phyloP scores from a whole-genome alignment of 2,329 filamentous ascomycete species.

The Calonectria pauciramosa region DNA sequence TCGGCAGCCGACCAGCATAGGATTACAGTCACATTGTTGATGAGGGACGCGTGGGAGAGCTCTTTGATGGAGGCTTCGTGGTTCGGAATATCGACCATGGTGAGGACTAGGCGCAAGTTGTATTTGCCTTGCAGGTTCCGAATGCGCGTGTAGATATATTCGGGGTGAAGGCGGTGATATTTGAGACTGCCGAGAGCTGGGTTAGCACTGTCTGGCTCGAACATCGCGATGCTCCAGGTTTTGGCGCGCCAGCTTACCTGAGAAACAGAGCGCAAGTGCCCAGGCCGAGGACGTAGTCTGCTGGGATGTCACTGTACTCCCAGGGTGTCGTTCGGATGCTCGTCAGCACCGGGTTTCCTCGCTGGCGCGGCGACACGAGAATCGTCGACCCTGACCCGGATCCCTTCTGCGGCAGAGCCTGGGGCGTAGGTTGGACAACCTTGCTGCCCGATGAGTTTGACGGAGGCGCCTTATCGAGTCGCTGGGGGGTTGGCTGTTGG shows the following conservation, averaged over 20 bases:
- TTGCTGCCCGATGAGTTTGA: conserved; percentile 60
- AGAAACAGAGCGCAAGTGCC: conserved; percentile 95
- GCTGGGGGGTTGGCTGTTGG: conserved; percentile 67
- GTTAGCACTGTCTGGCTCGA: conserved; percentile 12
- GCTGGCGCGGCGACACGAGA: conserved; percentile 90
- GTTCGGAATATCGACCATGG: conserved; percentile 95
- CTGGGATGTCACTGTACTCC: conserved; percentile 98
- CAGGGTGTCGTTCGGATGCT: conserved; percentile 86
- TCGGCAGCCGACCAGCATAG: conserved; percentile 96
- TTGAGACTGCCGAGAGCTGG: conserved; percentile 73
- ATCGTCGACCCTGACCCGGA: conserved; percentile 78
- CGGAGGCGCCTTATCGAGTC: conserved; percentile 66
- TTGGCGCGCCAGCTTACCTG: conserved; percentile 57
- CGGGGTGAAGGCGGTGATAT: conserved; percentile 96
- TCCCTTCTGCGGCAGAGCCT: conserved; percentile 76
- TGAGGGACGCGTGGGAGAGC: conserved; percentile 89
- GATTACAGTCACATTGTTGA: conserved; percentile 93
- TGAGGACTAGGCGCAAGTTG: conserved; percentile 85
- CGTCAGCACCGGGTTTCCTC: conserved; percentile 93
- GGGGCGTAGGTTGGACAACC: conserved; percentile 89
- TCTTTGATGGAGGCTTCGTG: conserved; percentile 93
- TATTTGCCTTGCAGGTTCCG: conserved; percentile 87
- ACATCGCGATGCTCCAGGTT: background rate
- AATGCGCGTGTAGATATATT: conserved; percentile 97
- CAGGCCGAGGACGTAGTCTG: conserved; percentile 89